Evolutionary conservation across 108 stramenopile genomes (phyloP), one percentile per base, ranked within the genome.

Genomic region (Bacterosira constricta): DNA sequence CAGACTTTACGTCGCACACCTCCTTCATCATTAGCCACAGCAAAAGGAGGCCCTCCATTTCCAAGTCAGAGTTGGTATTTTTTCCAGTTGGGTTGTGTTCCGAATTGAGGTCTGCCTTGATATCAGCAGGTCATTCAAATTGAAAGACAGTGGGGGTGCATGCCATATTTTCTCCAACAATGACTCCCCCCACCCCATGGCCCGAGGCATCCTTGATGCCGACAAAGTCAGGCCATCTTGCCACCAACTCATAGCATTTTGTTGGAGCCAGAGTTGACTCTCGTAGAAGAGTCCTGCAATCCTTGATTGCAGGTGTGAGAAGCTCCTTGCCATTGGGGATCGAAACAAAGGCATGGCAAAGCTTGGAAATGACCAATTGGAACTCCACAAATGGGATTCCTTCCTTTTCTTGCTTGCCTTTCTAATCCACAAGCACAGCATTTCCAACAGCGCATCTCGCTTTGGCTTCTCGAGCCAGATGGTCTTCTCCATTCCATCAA

Each of bases 201-300:
- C 26, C 15, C 15, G 52, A 53, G 1, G 52, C 52, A 13, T 53
- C 52, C 7, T 27, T 27, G 0, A 53, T 27, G 0, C 52, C 52
- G 10, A 53, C 29, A 30, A 47, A 73, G 8, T 77, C 65, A 11
- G 30, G 38, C 83, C 79, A 80, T 3, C 75, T 75, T 25, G 15
- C 27, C 7, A 53, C 52, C 52, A 53, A 9, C 29, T 53, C 52
- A 9, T 27, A 8, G 52, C 52, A 53, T 3, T 13, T 23, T 25
- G 52, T 53, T 10, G 52, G 52, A 2, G 26, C 1, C 8, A 27
- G 26, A 15, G 12, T 27, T 23, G 52, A 53, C 52, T 53, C 52
- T 2, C 27, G 29, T 3, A 53, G 52, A 25, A 53, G 27, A 2
- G 52, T 53, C 15, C 52, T 23, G 23, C 26, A 25, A 6, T 27